Evolutionary conservation across 371 early-diverging fungal genomes (phyloP).

Genomic region (Blakeslea trispora): DNA sequence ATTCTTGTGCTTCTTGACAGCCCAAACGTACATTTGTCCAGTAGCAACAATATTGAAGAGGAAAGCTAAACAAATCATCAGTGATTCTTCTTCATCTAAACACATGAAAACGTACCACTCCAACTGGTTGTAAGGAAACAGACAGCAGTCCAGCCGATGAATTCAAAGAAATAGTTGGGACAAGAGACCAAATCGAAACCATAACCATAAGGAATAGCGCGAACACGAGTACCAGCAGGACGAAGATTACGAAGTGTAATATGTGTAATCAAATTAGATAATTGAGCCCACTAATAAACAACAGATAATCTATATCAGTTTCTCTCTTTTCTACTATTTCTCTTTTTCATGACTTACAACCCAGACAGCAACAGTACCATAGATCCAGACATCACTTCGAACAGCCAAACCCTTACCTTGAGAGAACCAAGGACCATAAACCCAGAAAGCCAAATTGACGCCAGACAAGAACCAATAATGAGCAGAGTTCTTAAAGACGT

Average conservation of each 20-base stretch:
- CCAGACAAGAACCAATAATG: constrained; percentile 96
- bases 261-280: constrained; percentile 87
- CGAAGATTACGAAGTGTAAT: constrained; percentile 89
- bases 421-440: constrained; percentile 77
- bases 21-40: constrained; percentile 96
- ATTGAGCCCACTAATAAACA: constrained; percentile 70
- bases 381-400: constrained; percentile 58
- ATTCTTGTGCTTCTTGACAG: constrained; percentile 92
- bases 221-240: constrained; percentile 86
- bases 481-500: constrained; percentile 93
- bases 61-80: constrained; percentile 47
- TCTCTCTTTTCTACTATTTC: background rate
- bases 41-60: constrained; percentile 82
- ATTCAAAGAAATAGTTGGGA: constrained; percentile 95
- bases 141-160: constrained; percentile 81
- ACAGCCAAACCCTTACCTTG: constrained; percentile 52
- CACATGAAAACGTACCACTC: constrained; percentile 50
- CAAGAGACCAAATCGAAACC: constrained; percentile 91
- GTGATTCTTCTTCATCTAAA: background rate
- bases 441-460: constrained; percentile 81
- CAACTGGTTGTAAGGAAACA: constrained; percentile 76
- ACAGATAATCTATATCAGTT: background rate
- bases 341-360: constrained; percentile 50
- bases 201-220: constrained; percentile 92
- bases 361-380: constrained; percentile 65